phyloP scores from a whole-genome alignment of 2,329 filamentous ascomycete genomes.

The Aureobasidium namibiae region DNA sequence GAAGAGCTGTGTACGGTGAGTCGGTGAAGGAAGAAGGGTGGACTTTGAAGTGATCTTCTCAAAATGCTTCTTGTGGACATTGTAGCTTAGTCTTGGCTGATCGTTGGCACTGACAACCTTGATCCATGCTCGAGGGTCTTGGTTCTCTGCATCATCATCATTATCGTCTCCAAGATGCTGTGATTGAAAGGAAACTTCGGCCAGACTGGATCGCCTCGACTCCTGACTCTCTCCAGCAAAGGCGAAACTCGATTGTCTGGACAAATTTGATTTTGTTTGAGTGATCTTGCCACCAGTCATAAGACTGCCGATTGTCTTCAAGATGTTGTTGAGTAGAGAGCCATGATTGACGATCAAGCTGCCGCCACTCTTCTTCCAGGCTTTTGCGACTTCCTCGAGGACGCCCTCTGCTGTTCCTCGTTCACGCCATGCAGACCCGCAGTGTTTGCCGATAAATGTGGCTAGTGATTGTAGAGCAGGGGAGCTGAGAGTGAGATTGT shows the following conservation, averaged over 20 bases:
- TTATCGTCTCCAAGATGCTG: constrained; percentile 51
- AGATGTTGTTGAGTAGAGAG: constrained; percentile 65
- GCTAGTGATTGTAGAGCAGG: constrained; percentile 78
- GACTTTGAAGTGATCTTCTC: constrained; percentile 49
- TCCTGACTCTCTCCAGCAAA: constrained; percentile 39
- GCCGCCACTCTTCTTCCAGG: constrained; percentile 84
- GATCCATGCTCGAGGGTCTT: constrained; percentile 72
- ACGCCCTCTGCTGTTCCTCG: constrained; percentile 88
- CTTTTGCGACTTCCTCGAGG: constrained; percentile 80
- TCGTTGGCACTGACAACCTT: constrained; percentile 77
- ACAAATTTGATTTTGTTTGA: constrained; percentile 43
- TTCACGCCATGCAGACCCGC: constrained; percentile 92
- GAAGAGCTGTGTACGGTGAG: constrained; percentile 78
- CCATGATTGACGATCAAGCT: constrained; percentile 83
- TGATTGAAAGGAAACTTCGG: constrained; percentile 37
- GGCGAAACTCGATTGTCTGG: constrained; percentile 56
- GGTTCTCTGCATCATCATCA: constrained; percentile 50
- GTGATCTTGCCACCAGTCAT: constrained; percentile 77
- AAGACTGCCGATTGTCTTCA: constrained; percentile 75
- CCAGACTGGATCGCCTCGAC: neutral
- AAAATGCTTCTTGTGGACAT: constrained; percentile 80
- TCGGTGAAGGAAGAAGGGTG: constrained; percentile 57
- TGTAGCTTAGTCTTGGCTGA: constrained; percentile 72
- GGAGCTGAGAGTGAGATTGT: constrained; percentile 85
- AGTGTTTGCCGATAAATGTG: constrained; percentile 84